Conservation (phyloP, 2,329 filamentous ascomycete genomes). For the Xylariaceae sp. region DNA sequence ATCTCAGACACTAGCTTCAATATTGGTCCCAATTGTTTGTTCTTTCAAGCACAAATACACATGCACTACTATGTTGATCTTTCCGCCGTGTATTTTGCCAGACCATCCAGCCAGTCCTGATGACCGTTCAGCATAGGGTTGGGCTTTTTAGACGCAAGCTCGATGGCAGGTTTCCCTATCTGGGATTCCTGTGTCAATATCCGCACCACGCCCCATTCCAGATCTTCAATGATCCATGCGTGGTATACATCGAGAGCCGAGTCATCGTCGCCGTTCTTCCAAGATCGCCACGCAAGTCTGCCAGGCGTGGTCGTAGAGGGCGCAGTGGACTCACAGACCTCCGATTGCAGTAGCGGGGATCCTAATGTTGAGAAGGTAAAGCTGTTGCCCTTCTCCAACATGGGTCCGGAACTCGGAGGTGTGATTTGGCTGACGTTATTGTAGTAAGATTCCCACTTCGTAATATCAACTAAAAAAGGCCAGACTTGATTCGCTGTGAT, state of each 20-base stretch:
- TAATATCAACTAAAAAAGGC: constrained; percentile 34
- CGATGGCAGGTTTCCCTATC: constrained; percentile 33
- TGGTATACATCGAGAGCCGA: constrained; percentile 36
- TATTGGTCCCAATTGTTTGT: too few species aligned
- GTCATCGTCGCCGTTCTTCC: constrained; percentile 15
- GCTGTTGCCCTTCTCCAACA: constrained; percentile 32
- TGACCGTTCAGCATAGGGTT: constrained; percentile 39
- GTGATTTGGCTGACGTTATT: constrained; percentile 34
- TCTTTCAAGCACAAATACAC: too few species aligned
- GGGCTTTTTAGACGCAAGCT: constrained; percentile 30
- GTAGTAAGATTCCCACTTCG: constrained; percentile 41
- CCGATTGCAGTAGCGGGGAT: constrained; percentile 33
- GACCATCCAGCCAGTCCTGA: constrained; percentile 40
- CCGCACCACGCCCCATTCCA: constrained; percentile 36
- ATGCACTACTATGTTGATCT: too few species aligned
- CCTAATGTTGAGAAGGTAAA: constrained; percentile 42
- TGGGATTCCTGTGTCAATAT: constrained; percentile 42
- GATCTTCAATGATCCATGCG: constrained; percentile 39
- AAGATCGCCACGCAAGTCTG: constrained; percentile 37
- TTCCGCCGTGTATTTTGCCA: constrained; percentile 19
- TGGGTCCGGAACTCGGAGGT: constrained; percentile 23
- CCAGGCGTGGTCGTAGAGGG: constrained; percentile 27
- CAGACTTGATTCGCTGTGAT: constrained; percentile 37
- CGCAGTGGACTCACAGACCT: constrained; percentile 34
- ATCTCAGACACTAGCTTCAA: too few species aligned